Percentiles rank a stretch among this genome's conserved stretches.
Evolutionary conservation across 805 yeast species (phyloP).

Genomic region (Barnettozyma botsteinii): DNA sequence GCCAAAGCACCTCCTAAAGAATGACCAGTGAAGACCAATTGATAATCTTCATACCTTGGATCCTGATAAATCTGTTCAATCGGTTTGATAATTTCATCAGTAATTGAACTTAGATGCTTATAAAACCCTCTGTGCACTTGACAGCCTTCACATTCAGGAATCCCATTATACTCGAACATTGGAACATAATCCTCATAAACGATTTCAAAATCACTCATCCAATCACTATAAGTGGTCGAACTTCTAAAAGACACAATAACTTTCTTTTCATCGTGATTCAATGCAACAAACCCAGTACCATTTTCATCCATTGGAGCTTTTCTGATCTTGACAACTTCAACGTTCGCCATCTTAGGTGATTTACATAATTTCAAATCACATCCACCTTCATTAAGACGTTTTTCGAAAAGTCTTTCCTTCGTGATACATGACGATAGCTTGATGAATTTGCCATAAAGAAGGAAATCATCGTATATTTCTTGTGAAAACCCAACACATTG

Average conservation of each 20-base stretch:
- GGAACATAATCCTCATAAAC: slow-evolving; percentile 17
- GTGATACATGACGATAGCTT: slow-evolving; percentile 21
- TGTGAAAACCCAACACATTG: neutral
- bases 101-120: slow-evolving; percentile 38
- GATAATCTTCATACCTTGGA: slow-evolving; percentile 41
- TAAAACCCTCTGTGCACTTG: slow-evolving; percentile 62
- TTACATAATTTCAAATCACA: slow-evolving; percentile 19
- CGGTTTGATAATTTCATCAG: slow-evolving; percentile 20
- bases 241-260: slow-evolving; percentile 62
- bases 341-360: slow-evolving; percentile 5
- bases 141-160: slow-evolving; percentile 42
- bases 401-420: slow-evolving; percentile 12
- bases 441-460: slow-evolving; percentile 17
- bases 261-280: slow-evolving; percentile 40
- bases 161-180: slow-evolving; percentile 7
- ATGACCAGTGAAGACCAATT: slow-evolving; percentile 59
- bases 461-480: slow-evolving; percentile 14
- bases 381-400: slow-evolving; percentile 13
- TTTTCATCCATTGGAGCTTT: slow-evolving; percentile 14
- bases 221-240: slow-evolving; percentile 56
- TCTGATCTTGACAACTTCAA: slow-evolving; percentile 14
- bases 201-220: slow-evolving; percentile 57
- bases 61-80: slow-evolving; percentile 30
- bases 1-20: slow-evolving; percentile 76
- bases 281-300: slow-evolving; percentile 54